Evolutionary conservation across 305 asterid species (phyloP).

Genomic region (Andrographis paniculata): DNA sequence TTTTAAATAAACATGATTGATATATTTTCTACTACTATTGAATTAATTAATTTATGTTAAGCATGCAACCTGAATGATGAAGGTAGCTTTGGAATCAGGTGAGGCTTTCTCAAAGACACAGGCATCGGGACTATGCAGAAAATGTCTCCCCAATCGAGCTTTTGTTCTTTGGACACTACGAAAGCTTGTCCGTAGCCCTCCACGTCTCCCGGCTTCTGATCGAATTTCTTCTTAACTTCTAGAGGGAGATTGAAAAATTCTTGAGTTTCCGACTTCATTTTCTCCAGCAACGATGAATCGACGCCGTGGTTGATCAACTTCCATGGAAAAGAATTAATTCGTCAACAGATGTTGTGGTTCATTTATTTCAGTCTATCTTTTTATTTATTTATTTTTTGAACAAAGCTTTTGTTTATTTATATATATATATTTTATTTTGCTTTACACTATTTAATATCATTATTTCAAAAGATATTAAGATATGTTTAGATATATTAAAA

Average conservation of each 20-base stretch:
- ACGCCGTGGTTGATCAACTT: neutral
- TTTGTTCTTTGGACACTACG: slow-evolving; percentile 35
- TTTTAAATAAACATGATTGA: no score
- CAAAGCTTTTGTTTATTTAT: no score
- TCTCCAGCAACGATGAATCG: neutral
- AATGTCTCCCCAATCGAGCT: slow-evolving; percentile 42
- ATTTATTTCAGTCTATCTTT: no score
- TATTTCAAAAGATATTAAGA: no score
- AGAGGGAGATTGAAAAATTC: slow-evolving; percentile 29
- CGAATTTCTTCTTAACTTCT: slow-evolving; percentile 23
- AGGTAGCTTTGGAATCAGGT: slow-evolving; percentile 30
- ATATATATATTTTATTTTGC: no score
- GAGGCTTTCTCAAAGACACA: slow-evolving; percentile 17
- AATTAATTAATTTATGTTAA: no score
- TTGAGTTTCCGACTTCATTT: neutral
- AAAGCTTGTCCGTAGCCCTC: slow-evolving; percentile 44
- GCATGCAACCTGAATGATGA: slow-evolving; percentile 36
- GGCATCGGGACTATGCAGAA: slow-evolving; percentile 21
- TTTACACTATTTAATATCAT: no score
- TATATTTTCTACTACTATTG: no score
- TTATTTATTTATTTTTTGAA: no score
- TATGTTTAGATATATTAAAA: no score
- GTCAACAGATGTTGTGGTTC: no score
- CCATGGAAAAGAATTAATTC: no score
- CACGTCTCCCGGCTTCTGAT: slow-evolving; percentile 21